Base-by-base conservation (phyloP, 495 filamentous ascomycete species). In the Cairneyella variabilis region DNA sequence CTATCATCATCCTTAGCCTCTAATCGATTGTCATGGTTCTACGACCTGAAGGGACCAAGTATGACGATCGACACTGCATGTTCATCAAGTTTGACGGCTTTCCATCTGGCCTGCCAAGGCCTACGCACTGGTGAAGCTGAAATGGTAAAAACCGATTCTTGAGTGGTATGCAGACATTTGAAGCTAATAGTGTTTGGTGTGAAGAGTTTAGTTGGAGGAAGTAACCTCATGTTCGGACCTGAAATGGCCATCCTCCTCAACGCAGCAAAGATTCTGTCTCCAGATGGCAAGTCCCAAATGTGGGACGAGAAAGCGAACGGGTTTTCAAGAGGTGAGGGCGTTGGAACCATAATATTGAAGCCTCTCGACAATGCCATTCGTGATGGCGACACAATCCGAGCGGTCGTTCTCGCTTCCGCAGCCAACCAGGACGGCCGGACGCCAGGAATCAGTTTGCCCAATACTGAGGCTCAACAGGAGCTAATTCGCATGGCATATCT, bases 301-400 rank as follows among this genome's bases (percentile, higher is more conserved):
- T 91, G 86, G 53, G 82, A 85, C 58, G 68, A 71, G 0, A 51
- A 66, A 4, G 86, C 83, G 16, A 75, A 83, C 54, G 87, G 86
- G 0, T 90, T 84, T 60, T 83, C 69, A 0, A 73, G 85, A 14
- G 87, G 75, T 3, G 87, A 90, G 57, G 85, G 76, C 3, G 68
- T 83, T 18, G 77, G 70, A 32, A 72, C 75, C 25, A 47, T 88
- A 1, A 68, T 79, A 17, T 57, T 91, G 20, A 91, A 89, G 65
- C 70, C 67, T 5, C 68, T 88, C 3, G 61, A 67, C n/a, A 74
- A 82, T 50, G 86, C 79, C n/a, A 64, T 79, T 27, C 64, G 53
- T 38, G 77, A 80, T 56, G 74, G 75, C 20, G 76, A 83, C 48
- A 75, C 78, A 6, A 81, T 89, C 36, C 71, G 82, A 44, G 80